Conservation (phyloP, 2,329 filamentous ascomycete species). For the Aschersonia sp. region DNA sequence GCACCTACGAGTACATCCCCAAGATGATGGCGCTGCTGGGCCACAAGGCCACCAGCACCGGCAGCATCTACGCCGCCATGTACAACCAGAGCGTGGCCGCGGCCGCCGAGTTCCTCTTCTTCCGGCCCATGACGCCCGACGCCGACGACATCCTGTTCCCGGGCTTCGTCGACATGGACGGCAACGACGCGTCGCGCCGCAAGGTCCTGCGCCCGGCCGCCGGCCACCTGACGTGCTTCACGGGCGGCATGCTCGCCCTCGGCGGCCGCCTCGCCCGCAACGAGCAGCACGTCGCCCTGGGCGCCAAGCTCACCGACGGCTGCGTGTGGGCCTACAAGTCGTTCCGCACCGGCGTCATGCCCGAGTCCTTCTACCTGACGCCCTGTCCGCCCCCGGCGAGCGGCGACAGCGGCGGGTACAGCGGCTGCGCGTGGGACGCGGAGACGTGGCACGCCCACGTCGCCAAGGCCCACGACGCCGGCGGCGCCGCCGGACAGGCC, state of each 20-base stretch:
- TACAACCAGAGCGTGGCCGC: constrained; percentile 46
- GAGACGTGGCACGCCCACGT: constrained; percentile 19
- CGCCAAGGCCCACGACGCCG: constrained; percentile 10
- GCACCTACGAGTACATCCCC: constrained; percentile 43
- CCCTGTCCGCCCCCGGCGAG: constrained; percentile 16
- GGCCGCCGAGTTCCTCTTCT: constrained; percentile 48
- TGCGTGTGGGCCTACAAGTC: constrained; percentile 56
- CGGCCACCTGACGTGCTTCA: constrained; percentile 28
- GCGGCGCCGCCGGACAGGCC: constrained; percentile 11
- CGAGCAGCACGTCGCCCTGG: constrained; percentile 46
- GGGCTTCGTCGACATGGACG: constrained; percentile 26
- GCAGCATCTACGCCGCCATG: constrained; percentile 43
- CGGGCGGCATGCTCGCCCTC: constrained; percentile 56
- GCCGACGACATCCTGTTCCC: constrained; percentile 49
- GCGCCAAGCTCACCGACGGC: constrained; percentile 48
- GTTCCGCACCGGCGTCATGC: constrained; percentile 44
- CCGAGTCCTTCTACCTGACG: constrained; percentile 30
- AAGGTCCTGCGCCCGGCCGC: not conserved
- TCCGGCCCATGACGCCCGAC: constrained; percentile 50
- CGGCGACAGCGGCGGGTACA: no score
- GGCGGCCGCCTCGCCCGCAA: constrained; percentile 47
- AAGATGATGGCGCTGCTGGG: constrained; percentile 52
- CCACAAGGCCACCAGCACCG: constrained; percentile 25
- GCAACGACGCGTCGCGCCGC: constrained; percentile 21
- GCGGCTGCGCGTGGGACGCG: constrained; percentile 19